Evolutionary conservation across 208 protist genomes (phyloP), one percentile per base, ranked within the genome.

Genomic region (Acanthamoeba culbertsoni): DNA sequence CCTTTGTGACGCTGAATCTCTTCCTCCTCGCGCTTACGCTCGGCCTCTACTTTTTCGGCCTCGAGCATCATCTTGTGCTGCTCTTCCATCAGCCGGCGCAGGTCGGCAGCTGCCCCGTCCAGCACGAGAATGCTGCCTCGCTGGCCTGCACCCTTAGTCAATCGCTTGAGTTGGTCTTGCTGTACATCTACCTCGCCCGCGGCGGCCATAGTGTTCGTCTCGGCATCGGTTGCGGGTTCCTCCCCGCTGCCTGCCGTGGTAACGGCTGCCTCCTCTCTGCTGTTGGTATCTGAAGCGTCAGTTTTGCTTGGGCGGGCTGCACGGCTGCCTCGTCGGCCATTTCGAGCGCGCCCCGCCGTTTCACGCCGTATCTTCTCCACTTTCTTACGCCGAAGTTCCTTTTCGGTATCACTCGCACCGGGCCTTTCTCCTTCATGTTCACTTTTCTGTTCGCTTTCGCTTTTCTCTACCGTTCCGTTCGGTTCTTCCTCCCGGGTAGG

Each of bases 41-140:
- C 71, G 7, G 3, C 43, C 43, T 82, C 43, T 26, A 14, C 28
- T 40, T 26, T 77, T 40, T 77, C 68, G 3, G 37, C 45, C 20
- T 82, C 42, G 45, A 82, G 71, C 71, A 82, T 82, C 7, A 43
- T 43, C 71, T 82, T 37, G 28, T 82, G 71, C 71, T 82, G 71
- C 71, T 82, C 71, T 43, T 82, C 31, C 45, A 82, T 8, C 45
- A 53, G 5, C 26, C 53, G 71, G 26, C 53, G 71, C 71, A 82
- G 10, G 35, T 82, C 71, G 26, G 5, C 18, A 4, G 71, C 71
- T 23, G 45, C 40, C 10, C 53, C 71, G 71, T 82, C 71, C 42
- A 82, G 6, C 37, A 82, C 45, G 1, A 82, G 37, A 31, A 82
- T 82, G 42, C 71, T 82, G 43, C 71, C 71, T 8, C 71, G 71